Evolutionary conservation across 106 monocot species (phyloP), one percentile per base, ranked within the genome.

Genomic region (Apostasia shenzhenica): DNA sequence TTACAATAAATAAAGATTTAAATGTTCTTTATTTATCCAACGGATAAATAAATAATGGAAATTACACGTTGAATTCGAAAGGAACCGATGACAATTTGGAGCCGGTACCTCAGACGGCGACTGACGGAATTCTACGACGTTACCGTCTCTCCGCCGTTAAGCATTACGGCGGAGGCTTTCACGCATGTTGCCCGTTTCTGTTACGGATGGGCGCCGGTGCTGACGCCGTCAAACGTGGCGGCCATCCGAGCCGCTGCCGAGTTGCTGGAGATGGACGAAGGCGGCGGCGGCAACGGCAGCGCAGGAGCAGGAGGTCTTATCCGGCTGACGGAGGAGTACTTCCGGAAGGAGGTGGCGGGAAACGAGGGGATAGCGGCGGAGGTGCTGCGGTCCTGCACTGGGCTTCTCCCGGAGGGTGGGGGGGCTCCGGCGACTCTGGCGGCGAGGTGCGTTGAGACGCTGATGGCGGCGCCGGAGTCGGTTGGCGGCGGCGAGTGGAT

Each of bases 141-240:
- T 38, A 78, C 74, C 72, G 40, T 92, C 63, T 13, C 75, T 6
- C 80, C 80, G 52, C 89, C 97, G 45, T 67, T 77, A 10, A 60
- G 12, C 1, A 66, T 89, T 67, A 81, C 83, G 69, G 78, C 80
- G 2, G 85, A 81, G 46, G 71, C 81, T 5, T 97, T 97, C 84
- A 68, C 77, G 2, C 73, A 74, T 44, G 72, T 72, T 57, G 68
- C 84, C 5, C 14, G 54, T 51, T 85, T 77, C 78, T 89, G 86
- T 77, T 97, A 97, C 89, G 73, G 75, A 63, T 52, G 72, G 65
- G 76, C 66, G 60, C 57, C 83, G 74, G 46, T 55, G 45, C 61
- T 97, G 45, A 82, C 95, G 26, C 86, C 86, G 49, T 70, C 57
- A 42, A 89, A 81, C 76, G 70, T 97, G 71, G 77, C 77, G 41